Evolutionary conservation across 129 eudicot species (phyloP).

Genomic region (Deinandra increscens): DNA sequence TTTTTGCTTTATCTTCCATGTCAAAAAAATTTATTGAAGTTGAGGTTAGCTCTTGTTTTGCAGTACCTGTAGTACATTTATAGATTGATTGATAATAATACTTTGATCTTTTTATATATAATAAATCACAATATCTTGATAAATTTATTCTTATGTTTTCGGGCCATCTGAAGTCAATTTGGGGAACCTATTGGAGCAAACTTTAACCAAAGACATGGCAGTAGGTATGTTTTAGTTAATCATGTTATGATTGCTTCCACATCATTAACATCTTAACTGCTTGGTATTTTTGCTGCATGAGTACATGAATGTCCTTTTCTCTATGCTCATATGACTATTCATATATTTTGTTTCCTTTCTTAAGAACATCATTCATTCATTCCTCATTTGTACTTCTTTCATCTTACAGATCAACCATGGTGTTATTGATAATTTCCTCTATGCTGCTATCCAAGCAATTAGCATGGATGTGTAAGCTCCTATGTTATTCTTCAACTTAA

Average conservation of each 20-base stretch:
- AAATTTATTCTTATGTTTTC: constrained; percentile 43
- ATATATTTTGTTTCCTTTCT: constrained; percentile 1
- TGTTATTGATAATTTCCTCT: constrained; percentile 66
- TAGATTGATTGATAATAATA: constrained; percentile 1
- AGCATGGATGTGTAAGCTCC: constrained; percentile 87
- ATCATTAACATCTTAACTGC: constrained; percentile 9
- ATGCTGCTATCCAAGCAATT: constrained; percentile 73
- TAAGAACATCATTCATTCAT: constrained; percentile 3
- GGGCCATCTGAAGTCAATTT: constrained; percentile 45
- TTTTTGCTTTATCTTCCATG: constrained; percentile 79
- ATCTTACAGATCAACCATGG: constrained; percentile 56
- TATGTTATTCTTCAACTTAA: background rate
- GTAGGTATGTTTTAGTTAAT: constrained; percentile 45
- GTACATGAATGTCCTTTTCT: constrained; percentile 89
- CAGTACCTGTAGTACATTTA: constrained; percentile 11
- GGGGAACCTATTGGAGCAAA: constrained; percentile 66
- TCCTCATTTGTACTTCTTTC: constrained; percentile 24
- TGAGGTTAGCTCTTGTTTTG: constrained; percentile 51
- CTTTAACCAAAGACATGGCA: constrained; percentile 72
- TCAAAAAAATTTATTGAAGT: constrained; percentile 76
- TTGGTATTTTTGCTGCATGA: constrained; percentile 48
- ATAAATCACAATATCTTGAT: constrained; percentile 5
- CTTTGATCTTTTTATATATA: constrained; percentile 12
- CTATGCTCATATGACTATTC: constrained; percentile 52
- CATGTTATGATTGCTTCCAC: background rate